These are phyloP conservation scores for Candida methanosorbosa DNA, from an alignment of 805 yeast species.

Conservation along the genomic window DNA sequence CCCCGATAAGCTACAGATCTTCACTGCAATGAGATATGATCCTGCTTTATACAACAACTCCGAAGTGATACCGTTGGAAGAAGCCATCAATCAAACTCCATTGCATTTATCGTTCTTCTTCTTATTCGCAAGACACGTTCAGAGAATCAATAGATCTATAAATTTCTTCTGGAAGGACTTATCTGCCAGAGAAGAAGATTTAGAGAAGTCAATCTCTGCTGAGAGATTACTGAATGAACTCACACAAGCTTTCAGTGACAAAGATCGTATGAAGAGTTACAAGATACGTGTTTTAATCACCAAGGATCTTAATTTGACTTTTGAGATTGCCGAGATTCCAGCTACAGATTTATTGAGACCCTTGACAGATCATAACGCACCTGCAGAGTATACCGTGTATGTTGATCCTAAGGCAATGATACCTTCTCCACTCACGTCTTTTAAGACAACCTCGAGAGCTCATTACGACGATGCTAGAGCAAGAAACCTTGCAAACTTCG, in stretches of 20 bases:
- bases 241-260: conserved; percentile 22
- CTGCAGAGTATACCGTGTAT: conserved; percentile 46
- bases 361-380: neutral
- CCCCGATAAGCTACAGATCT: conserved; percentile 35
- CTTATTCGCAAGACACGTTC: conserved; percentile 54
- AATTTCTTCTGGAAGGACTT: conserved; percentile 44
- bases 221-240: conserved; percentile 33
- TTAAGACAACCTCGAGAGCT: conserved; percentile 73
- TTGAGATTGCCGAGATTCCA: conserved; percentile 20
- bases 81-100: conserved; percentile 16
- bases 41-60: conserved; percentile 37
- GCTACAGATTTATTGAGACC: conserved; percentile 2
- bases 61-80: conserved; percentile 4
- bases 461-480: conserved; percentile 56
- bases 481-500: conserved; percentile 29
- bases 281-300: conserved; percentile 40
- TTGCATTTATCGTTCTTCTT: conserved; percentile 37
- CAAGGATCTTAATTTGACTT: conserved; percentile 20
- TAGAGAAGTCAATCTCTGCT: conserved; percentile 32
- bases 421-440: conserved; percentile 72
- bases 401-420: conserved; percentile 45
- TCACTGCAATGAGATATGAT: conserved; percentile 72
- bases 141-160: conserved; percentile 47
- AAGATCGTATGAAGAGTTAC: conserved; percentile 27
- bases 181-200: conserved; percentile 7